These are phyloP conservation scores for Pholiota conissans DNA, from an alignment of 768 basidiomycete species.

Conservation along the genomic window DNA sequence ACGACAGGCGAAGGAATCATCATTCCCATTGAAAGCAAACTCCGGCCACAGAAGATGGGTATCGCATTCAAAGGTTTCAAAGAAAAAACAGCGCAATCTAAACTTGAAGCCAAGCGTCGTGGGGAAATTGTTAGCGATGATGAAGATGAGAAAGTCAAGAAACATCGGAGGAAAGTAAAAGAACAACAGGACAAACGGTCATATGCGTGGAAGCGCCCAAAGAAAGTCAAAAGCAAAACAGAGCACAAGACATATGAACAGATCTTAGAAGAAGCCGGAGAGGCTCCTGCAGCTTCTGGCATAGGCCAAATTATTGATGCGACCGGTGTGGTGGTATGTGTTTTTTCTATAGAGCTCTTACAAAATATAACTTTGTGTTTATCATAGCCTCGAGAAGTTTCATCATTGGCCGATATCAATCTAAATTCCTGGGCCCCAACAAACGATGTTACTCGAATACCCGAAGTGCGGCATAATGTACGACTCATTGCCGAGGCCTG, in stretches of 20 bases:
- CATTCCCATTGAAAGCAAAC: constrained; percentile 82
- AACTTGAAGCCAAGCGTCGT: constrained; percentile 72
- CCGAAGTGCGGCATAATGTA: constrained; percentile 96
- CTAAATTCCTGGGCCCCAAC: constrained; percentile 84
- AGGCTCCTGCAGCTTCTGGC: constrained; percentile 50
- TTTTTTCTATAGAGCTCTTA: not conserved
- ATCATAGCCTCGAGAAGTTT: constrained; percentile 78
- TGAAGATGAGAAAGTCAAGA: constrained; percentile 53
- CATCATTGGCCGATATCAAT: constrained; percentile 79
- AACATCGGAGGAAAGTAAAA: constrained; percentile 50
- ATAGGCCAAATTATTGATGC: constrained; percentile 94
- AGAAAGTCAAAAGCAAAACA: constrained; percentile 80
- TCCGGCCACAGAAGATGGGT: constrained; percentile 85
- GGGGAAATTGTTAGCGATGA: constrained; percentile 78
- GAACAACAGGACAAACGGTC: constrained; percentile 61
- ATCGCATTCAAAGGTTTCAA: constrained; percentile 86
- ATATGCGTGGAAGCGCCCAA: constrained; percentile 84
- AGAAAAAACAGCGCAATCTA: constrained; percentile 86
- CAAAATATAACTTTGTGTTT: constrained; percentile 2
- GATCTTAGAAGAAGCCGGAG: constrained; percentile 85
- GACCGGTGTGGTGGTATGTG: constrained; percentile 83
- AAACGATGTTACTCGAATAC: constrained; percentile 84
- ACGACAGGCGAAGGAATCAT: constrained; percentile 77
- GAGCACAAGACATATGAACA: constrained; percentile 98
- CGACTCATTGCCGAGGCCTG: constrained; percentile 83